Percentiles rank a stretch among this genome's conserved stretches.
Evolutionary conservation across 129 eudicot species (phyloP).

Genomic region (Artemisia annua): DNA sequence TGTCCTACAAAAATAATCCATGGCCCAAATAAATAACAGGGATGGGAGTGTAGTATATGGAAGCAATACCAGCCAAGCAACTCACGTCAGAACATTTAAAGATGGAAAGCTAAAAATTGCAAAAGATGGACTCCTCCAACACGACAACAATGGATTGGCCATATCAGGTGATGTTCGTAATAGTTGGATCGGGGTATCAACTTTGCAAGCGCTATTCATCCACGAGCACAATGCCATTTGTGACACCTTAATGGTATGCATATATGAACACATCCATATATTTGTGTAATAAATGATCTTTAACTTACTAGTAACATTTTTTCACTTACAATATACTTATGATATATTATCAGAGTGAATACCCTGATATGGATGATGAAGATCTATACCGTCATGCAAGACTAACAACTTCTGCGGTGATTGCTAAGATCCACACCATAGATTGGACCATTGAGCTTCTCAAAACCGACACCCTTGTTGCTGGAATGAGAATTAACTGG

Average conservation of each 20-base stretch:
- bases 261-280: neutral
- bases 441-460: conserved; percentile 79
- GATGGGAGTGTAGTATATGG: conserved; percentile 64
- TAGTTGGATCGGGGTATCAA: conserved; percentile 56
- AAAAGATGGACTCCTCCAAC: conserved; percentile 52
- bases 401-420: conserved; percentile 64
- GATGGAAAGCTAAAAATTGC: conserved; percentile 65
- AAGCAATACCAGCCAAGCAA: conserved; percentile 14
- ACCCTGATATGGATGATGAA: conserved; percentile 47
- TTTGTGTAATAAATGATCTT: neutral
- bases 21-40: conserved; percentile 26
- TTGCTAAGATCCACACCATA: conserved; percentile 74
- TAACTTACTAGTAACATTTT: neutral
- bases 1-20: neutral
- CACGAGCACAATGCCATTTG: conserved; percentile 62
- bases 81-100: conserved; percentile 45
- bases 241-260: conserved; percentile 47
- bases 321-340: neutral
- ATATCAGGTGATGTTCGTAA: conserved; percentile 59
- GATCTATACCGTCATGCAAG: conserved; percentile 47
- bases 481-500: conserved; percentile 68
- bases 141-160: conserved; percentile 32
- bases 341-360: conserved; percentile 35
- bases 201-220: conserved; percentile 60
- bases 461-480: conserved; percentile 52